Base-by-base conservation (phyloP, 495 filamentous ascomycete species). In the Sporormia fimetaria region DNA sequence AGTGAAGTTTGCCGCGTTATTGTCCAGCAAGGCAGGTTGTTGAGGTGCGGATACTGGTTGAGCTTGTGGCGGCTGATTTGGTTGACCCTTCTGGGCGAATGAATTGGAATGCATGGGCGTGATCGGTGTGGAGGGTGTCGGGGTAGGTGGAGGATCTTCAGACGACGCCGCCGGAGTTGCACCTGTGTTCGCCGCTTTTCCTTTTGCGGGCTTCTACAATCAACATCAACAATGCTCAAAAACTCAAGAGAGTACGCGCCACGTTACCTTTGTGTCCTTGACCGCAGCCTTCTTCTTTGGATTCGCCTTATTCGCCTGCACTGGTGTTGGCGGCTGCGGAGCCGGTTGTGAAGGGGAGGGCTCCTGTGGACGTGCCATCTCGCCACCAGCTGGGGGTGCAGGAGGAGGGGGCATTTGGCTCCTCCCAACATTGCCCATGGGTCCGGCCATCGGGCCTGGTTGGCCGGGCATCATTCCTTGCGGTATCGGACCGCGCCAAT, bases 331-430 rank as follows among this genome's bases (percentile, higher is more conserved):
- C 2, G 90, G 88, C 14, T 84, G 82, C 27, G 84, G 75, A 28
- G 62, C 70, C 37, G 64, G 66, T 25, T 80, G 76, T 49, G 87
- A 82, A 21, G 87, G 88, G 27, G 87, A 92, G 27, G 82, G 70
- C 3, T 85, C 83, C 49, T 70, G 74, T 27, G 74, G 70, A 48
- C 80, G 76, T 25, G 68, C 74, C 18, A 71, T 68, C 57, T 69
- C 66, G 29, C 67, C 71, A 16, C 69, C 69, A 39, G 71, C 67
- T 9, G 80, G 69, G 5, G 83, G 83, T 17, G 79, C 82, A 43
- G 83, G 81, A n/a, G 90, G 88, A 10, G 87, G 88, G 30, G 83
- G 85, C 87, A 94, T 94, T 3, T 71, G 62, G 48, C 59, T 49
- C 27, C 78, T 70, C 59, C 85, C 81, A 3, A 84, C 80, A 8